These are phyloP conservation scores for Symbiodinium natans DNA, from an alignment of 73 alveolate species.

Conservation along the genomic window DNA sequence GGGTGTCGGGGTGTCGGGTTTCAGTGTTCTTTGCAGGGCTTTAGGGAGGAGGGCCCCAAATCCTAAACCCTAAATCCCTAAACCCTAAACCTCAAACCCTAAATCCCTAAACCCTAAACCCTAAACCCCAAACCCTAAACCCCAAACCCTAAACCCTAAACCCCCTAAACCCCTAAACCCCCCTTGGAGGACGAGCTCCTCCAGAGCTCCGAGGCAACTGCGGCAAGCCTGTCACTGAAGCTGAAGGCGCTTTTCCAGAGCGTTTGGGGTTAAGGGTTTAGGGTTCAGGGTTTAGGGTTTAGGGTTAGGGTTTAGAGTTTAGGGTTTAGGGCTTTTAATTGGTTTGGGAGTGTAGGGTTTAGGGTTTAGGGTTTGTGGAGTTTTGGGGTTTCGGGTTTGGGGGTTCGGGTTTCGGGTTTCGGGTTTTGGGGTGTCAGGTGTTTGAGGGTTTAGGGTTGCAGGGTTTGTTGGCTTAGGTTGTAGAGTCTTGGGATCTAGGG, in stretches of 20 bases:
- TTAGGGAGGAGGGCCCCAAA: neutral
- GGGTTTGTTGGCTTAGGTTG: too few species aligned
- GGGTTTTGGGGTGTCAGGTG: too few species aligned
- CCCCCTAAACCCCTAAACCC: too few species aligned
- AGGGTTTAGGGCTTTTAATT: too few species aligned
- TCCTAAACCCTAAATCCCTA: neutral
- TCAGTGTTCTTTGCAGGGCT: too few species aligned
- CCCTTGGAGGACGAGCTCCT: neutral
- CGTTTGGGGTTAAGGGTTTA: neutral
- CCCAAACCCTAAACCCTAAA: too few species aligned
- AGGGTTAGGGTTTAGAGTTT: too few species aligned
- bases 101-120: neutral
- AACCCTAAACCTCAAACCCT: neutral
- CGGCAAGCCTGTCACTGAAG: neutral
- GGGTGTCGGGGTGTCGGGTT: too few species aligned
- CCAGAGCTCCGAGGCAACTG: neutral
- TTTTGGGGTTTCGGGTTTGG: neutral
- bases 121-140: neutral
- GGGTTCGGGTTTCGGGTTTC: neutral
- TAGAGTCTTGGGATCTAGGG: too few species aligned
- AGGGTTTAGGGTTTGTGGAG: neutral
- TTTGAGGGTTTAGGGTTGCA: too few species aligned
- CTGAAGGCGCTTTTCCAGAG: neutral
- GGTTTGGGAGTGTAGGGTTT: too few species aligned
- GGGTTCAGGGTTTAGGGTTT: too few species aligned